Percentiles rank a stretch among this genome's conserved stretches.
Evolutionary conservation across 257 asterid species (phyloP).

Genomic region (Ophiorrhiza pumila): DNA sequence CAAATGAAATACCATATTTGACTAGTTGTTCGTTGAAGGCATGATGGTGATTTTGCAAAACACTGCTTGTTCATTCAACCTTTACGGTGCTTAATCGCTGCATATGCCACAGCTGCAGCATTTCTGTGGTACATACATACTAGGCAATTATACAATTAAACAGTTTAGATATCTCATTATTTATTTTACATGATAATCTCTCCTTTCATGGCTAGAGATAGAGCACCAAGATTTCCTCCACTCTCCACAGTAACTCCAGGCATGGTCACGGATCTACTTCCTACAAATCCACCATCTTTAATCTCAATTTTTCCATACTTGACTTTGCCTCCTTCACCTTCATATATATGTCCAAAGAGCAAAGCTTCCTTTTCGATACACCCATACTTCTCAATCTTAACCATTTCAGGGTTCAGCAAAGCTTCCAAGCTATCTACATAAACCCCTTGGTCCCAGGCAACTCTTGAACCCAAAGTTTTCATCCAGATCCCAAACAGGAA

Average conservation of each 20-base stretch:
- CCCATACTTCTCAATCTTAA: conserved; percentile 41
- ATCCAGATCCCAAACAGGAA: conserved; percentile 49
- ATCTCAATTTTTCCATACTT: conserved; percentile 58
- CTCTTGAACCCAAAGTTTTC: conserved; percentile 54
- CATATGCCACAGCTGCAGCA: neutral
- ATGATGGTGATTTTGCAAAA: neutral
- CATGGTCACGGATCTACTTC: conserved; percentile 63
- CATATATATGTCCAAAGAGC: conserved; percentile 68
- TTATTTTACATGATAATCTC: conserved; percentile 42
- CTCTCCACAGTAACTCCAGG: conserved; percentile 53
- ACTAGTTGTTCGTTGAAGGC: neutral
- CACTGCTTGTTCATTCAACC: neutral
- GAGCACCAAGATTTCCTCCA: conserved; percentile 45
- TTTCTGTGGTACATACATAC: neutral
- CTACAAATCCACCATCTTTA: conserved; percentile 46
- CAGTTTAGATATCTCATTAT: no score
- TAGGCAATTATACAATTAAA: neutral
- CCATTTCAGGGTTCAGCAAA: conserved; percentile 55
- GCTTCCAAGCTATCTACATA: conserved; percentile 60
- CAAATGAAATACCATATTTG: neutral
- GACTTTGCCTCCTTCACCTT: conserved; percentile 62
- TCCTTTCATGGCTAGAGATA: conserved; percentile 63
- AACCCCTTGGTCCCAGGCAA: conserved; percentile 43
- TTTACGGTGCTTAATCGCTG: neutral
- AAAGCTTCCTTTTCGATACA: conserved; percentile 49